Evolutionary conservation across 2,329 filamentous ascomycete genomes (phyloP).

Genomic region (Trichoderma arundinaceum): DNA sequence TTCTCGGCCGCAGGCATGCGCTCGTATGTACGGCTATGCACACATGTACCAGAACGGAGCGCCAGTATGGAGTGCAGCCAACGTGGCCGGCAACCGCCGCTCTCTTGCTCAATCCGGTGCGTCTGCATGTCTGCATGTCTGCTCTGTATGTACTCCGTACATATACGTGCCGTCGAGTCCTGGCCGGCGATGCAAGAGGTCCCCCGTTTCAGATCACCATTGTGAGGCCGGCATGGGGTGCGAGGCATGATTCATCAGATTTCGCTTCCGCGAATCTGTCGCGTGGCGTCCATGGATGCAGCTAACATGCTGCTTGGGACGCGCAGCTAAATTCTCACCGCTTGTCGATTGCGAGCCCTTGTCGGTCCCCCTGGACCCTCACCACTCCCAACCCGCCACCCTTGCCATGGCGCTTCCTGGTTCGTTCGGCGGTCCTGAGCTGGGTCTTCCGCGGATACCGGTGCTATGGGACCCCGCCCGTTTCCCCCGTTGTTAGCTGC

Average conservation of each 20-base stretch:
- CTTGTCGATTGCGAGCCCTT: constrained; percentile 10
- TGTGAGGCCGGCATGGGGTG: too few species aligned
- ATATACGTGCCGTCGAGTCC: too few species aligned
- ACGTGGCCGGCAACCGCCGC: background rate
- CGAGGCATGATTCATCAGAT: constrained; percentile 15
- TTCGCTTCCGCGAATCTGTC: constrained; percentile 27
- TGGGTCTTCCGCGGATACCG: constrained; percentile 18
- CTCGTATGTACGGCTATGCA: background rate
- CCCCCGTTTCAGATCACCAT: constrained; percentile 2
- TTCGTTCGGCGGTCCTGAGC: constrained; percentile 8
- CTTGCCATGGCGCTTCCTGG: constrained; percentile 7
- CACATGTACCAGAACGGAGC: constrained; percentile 2
- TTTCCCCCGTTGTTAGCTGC: constrained; percentile 21
- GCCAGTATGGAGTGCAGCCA: background rate
- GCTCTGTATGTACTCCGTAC: too few species aligned
- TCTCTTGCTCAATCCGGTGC: background rate
- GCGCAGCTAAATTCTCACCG: constrained; percentile 29
- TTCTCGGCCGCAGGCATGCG: background rate
- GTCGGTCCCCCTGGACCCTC: constrained; percentile 3
- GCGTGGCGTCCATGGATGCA: constrained; percentile 27
- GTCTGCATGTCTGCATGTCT: too few species aligned
- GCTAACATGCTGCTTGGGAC: background rate
- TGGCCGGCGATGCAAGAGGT: background rate
- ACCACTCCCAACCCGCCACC: background rate
- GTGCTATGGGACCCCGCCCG: constrained; percentile 22